These are phyloP conservation scores for Ogataea haglerorum DNA, from an alignment of 805 yeast species.

Conservation along the genomic window DNA sequence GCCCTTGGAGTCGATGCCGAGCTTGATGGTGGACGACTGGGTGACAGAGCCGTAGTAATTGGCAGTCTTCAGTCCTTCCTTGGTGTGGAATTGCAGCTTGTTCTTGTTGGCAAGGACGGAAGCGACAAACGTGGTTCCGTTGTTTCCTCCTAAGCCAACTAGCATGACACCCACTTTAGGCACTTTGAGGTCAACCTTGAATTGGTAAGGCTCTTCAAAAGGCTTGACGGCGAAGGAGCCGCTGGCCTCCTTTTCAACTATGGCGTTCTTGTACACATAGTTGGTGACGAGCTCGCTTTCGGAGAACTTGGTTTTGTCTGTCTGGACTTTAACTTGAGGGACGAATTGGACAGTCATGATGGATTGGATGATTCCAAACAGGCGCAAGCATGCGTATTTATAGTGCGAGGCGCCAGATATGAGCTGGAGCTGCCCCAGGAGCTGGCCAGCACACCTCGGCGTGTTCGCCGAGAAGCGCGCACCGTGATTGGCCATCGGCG, in stretches of 20 bases:
- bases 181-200: constrained; percentile 75
- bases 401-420: constrained; percentile 4
- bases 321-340: constrained; percentile 50
- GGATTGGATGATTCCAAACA: neutral
- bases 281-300: constrained; percentile 54
- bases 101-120: constrained; percentile 83
- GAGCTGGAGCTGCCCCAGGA: neutral
- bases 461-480: constrained; percentile 10
- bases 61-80: constrained; percentile 65
- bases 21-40: constrained; percentile 83
- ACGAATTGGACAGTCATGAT: constrained; percentile 33
- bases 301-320: constrained; percentile 49
- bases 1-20: constrained; percentile 80
- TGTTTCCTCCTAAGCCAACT: constrained; percentile 96
- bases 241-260: constrained; percentile 50
- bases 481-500: constrained; percentile 14
- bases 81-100: constrained; percentile 73
- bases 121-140: constrained; percentile 87
- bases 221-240: constrained; percentile 68
- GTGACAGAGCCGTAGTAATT: constrained; percentile 95
- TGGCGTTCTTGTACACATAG: constrained; percentile 72
- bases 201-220: constrained; percentile 68
- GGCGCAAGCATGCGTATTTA: constrained; percentile 8
- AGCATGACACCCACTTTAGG: constrained; percentile 87
- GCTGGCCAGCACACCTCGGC: constrained; percentile 6